Base-by-base conservation (phyloP, 2,329 filamentous ascomycete genomes). In the Sclerotinia borealis region DNA sequence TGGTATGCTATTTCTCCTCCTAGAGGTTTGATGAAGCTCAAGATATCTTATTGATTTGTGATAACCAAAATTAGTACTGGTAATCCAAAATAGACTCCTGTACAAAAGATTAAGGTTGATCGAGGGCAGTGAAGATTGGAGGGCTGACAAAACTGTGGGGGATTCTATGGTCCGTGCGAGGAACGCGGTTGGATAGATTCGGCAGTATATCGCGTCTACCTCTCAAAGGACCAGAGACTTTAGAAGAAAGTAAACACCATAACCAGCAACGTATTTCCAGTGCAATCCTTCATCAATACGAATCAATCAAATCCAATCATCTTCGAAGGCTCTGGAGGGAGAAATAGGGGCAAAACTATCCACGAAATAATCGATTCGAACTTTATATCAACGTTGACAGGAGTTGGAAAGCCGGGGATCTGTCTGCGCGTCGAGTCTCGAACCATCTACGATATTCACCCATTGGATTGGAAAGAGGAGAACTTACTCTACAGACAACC, bases 151-250 rank as follows among this genome's bases (percentile, higher is more conserved):
- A 45, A 11, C n/a, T 56, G 54, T 56, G 54, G 54, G 27, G 48
- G 25, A 48, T 43, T 25, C 13, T 2, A 34, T 50, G 48, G 29
- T 50, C 48, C 29, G 48, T 34, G 54, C 39, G 11, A n/a, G n/a
- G 19, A 22, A 43, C 55, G 15, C 54, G 43, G 43, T n/a, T 45
- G 62, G 11, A 25, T 54, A 27, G n/a, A 8, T 11, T 56, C 54
- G 54, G 54, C 27, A 41, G 29, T 13, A 56, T n/a, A 56, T 56
- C 39, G 54, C 54, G 39, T 56, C 54, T 56, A 56, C 54, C 39
- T 9, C 25, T 31, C 39, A 56, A 56, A 56, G 39, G 39, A 34
- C 54, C 5, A 34, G 54, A 56, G 45, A 19, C 54, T 56, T 34
- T 45, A 25, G 29, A 56, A 22, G 19, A 45, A 56, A 56, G 39